Evolutionary conservation across 169 alveolate species (phyloP), one percentile per base, ranked within the genome.

Genomic region (Eimeria sp.): DNA sequence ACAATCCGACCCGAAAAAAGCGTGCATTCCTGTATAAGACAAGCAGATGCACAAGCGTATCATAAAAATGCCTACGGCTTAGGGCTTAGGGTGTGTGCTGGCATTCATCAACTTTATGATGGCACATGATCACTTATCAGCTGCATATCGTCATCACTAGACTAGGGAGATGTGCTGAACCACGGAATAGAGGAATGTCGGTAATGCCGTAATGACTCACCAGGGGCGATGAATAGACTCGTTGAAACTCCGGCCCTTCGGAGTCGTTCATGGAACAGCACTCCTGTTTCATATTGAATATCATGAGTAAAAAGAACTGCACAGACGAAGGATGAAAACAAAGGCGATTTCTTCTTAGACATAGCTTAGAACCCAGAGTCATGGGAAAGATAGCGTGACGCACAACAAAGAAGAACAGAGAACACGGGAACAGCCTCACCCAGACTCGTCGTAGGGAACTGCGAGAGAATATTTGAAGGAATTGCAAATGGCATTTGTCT

Each of bases 281-380:
- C 58, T 45, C 96, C 96, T 47, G 61, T 95, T 51, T 95, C 96
- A 72, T 95, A 95, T 58, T 83, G 78, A 30, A 95, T 95, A 22
- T 95, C 96, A 67, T 95, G 94, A n/a, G 94, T 84, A 86, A 95
- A 95, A 13, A 95, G 76, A 27, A 95, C 96, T 95, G 95, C 67
- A 90, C 67, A 63, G 30, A 70, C 5, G 58, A 43, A 13, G 27
- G 20, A 27, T 4, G 22, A 75, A 75, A 18, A 75, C 86, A 16
- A 25, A 16, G 22, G 86, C 86, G 27, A 27, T 49, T 78, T 34
- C 40, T 34, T 34, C 40, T 34, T 34, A 34, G 40, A 34, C 2
- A 34, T 34, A 27, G 27, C 10, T 54, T 54, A 54, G 61, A 7
- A 14, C 16, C 20, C 61, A 54, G 1, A 54, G 20, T 54, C 61